phyloP scores from a whole-genome alignment of 306 rosid genomes.

The Ceratonia siliqua region DNA sequence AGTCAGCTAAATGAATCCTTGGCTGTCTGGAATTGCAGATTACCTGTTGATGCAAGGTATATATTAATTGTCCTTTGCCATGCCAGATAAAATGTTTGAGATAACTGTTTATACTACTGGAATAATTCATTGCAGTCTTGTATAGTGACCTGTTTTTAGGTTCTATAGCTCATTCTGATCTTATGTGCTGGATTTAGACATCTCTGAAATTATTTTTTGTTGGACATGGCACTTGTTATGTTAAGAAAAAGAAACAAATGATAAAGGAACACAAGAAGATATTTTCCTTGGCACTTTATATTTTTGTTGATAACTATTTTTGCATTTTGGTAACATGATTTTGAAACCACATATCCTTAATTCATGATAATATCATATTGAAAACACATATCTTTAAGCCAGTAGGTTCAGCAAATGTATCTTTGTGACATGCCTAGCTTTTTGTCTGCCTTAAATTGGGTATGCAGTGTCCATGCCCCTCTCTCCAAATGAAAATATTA shows the following conservation, averaged over 20 bases:
- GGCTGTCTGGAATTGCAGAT: conserved; percentile 78
- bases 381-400: not conserved
- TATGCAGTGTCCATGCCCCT: not conserved
- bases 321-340: conserved; percentile 8
- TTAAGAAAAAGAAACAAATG: not conserved
- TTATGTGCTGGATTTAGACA: conserved; percentile 1
- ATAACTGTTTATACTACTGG: conserved; percentile 9
- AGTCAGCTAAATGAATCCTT: conserved; percentile 74
- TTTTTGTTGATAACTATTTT: conserved; percentile 22
- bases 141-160: conserved; percentile 23
- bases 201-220: not conserved
- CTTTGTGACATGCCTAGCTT: not conserved
- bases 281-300: not conserved
- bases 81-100: conserved; percentile 18
- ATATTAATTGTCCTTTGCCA: conserved; percentile 11
- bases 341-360: not conserved
- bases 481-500: not conserved
- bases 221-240: not conserved
- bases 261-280: not conserved
- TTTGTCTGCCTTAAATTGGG: not conserved
- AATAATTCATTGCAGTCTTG: not conserved
- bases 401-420: conserved; percentile 15
- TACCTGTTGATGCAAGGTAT: conserved; percentile 85
- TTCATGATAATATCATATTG: not conserved
- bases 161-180: conserved; percentile 20